Evolutionary conservation across 2,329 filamentous ascomycete genomes (phyloP), one percentile per base, ranked within the genome.

Genomic region (Knufia petricola): DNA sequence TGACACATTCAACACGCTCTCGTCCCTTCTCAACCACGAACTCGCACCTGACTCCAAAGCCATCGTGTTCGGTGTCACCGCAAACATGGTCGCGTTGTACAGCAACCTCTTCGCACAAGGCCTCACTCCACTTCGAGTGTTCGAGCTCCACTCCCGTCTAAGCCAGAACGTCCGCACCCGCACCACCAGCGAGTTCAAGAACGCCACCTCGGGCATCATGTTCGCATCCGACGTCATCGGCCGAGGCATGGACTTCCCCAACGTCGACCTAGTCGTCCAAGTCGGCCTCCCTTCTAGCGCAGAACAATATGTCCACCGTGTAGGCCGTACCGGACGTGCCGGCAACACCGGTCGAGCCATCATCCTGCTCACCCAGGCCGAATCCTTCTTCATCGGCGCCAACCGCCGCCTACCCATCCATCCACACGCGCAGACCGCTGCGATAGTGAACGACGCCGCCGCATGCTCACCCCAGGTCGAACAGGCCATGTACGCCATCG

Each of bases 41-140:
- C 62, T 46, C 50, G 56, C 38, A 4, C 38, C 38, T 56, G 48
- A 39, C 46, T 95, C 96, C 77, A 96, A 96, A 74, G 87, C 87
- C 15, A 94, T 98, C 52, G 72, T 95, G 36, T 98, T 95, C 70
- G 83, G 90, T 64, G 85, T 86, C 59, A 87, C 84, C 19, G 94
- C 87, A 0, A 77, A 79, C n/a, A 75, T 84, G 54, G 85, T 87
- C 37, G 73, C 81, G 49, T 70, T 87, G 40, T 79, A 79, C 20
- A 69, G 74, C 20, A 69, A 75, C 10, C 67, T 83, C 19, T 78
- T 87, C 79, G 42, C 60, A 58, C 21, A 31, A 47, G 47, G 10
- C 59, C 62, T 44, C 55, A 63, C 17, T 50, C 69, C 17, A 61
- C 65, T 40, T 58, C 56, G 46, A 57, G 50, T 24, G 60, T 76